Evolutionary conservation across 2,329 filamentous ascomycete species (phyloP), one percentile per base, ranked within the genome.

Genomic region (Colletotrichum navitas): DNA sequence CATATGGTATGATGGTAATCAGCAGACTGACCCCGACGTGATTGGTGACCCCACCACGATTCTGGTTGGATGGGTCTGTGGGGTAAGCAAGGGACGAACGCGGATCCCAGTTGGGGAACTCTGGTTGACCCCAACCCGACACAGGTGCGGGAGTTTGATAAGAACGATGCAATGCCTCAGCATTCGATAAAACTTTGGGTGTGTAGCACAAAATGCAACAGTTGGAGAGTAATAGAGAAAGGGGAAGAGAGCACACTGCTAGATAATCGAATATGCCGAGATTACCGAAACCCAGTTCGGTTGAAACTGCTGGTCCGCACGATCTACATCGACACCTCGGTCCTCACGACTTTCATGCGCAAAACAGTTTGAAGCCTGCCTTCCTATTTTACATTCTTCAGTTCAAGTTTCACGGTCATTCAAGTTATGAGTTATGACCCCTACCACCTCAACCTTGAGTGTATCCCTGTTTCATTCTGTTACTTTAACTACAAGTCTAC

Each of bases 401-500:
- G 29, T 34, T n/a, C 7, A 55, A 5, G 4, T 55, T n/a, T 5
- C 16, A 1, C 24, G 1, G 12, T 11, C 11, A 26, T 12, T 2
- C 14, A 16, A 32, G 16, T 32, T 8, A 24, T 34, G 18, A 24
- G 2, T 29, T 34, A 11, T 5, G 11, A 7, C 29, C 7, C 16
- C 21, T 39, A 1, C 1, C n/a, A 24, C 11, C 2, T 12, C 14
- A 24, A 16, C 1, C 24, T 16, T n/a, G 12, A 8, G 11, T 49
- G 43, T 12, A 47, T 47, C 45, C 55, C 21, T 11, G 21, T 24
- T 24, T 55, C 36, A 68, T 36, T 65, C 51, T 12, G 56, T 49
- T 12, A 80, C 51, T 29, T 75, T 66, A 1, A 81, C 79, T 5
- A 81, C 77, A 5, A 81, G 59, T 49, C 79, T 73, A 0, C 79